Evolutionary conservation across 1,284 basidiomycete species (phyloP), one percentile per base, ranked within the genome.

Genomic region (Sporisorium exsertum): DNA sequence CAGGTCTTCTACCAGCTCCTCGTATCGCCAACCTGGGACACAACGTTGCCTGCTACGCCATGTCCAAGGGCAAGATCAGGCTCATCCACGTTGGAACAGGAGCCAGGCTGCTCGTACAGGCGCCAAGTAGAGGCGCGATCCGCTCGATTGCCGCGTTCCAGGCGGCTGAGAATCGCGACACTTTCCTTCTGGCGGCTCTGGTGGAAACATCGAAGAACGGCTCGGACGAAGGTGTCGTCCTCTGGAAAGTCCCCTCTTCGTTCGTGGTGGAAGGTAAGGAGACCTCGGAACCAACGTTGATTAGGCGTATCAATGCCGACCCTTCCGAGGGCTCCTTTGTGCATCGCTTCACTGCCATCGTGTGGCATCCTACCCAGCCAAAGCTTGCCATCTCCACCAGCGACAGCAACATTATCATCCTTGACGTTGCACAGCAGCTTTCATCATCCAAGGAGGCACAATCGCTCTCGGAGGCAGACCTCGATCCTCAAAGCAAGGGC

Each of bases 21-120:
- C 63, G 70, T 50, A 35, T 67, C 46, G 64, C 60, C 58, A 62
- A 56, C n/a, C 24, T 74, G 2, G 56, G 66, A 29, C 52, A 54
- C 40, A 22, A 62, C 16, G 64, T 67, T 5, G 67, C 62, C 2
- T 64, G 61, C 52, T 77, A 77, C 51, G 43, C 60, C 42, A 77
- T 74, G 71, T 59, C 58, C 26, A 77, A 77, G 55, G 71, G 71
- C 56, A 73, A 67, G 33, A 22, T 69, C 26, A 68, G 75, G 35
- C 59, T 77, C 45, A 62, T 77, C n/a, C 58, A 77, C 58, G 27
- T 61, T 16, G 43, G 46, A 16, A 67, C 70, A 2, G 75, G 75
- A 10, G 63, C 54, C 13, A 55, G 75, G 18, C 24, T 55, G 18
- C 51, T 77, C 1, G 53, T 72, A 2, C 64, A 58, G 33, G 49